Evolutionary conservation across 2,329 filamentous ascomycete genomes (phyloP), one percentile per base, ranked within the genome.

Genomic region (Curvularia verruculosa): DNA sequence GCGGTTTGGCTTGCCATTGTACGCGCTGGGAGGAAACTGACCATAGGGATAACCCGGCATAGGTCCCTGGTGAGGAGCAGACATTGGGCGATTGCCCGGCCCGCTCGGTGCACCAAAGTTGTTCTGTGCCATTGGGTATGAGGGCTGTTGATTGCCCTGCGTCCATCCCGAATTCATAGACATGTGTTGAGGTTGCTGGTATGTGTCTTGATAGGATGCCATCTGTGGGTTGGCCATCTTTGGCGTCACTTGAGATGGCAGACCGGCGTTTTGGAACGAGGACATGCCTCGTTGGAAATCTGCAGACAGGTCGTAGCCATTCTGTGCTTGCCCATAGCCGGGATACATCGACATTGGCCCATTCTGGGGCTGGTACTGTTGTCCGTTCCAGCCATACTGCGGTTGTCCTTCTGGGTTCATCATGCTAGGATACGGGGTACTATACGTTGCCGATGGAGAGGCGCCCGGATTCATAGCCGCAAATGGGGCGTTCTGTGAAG

Each of bases 1-100:
- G 8, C 87, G 85, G 67, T 90, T 90, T 59, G 89, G 83, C 24
- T 90, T 73, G 15, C 69, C 71, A 21, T 72, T 74, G 56, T 74
- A 87, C 47, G 88, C 87, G 49, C 84, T 82, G 60, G 82, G 85
- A 3, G 91, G 89, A 45, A 94, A 82, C 70, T 96, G 91, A 2
- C 91, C 89, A 73, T 89, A 96, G 0, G 87, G 83, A 76, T 96
- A 96, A 1, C 79, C 77, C 55, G 77, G 79, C 40, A 76, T 73
- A 12, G 69, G 68, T 28, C 74, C 68, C 52, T 73, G 69, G 26
- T 68, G 65, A 45, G 73, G 59, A 71, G 72, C 73, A 72, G 72
- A 70, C 72, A 75, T 69, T 19, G 74, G 74, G 31, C 69, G 71
- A 51, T 69, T 72, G n/a, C 53, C 62, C 19, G 66, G 63, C 34